A percentile compares a stretch with the other conserved stretches of the same genome.
Evolutionary conservation across 2,329 filamentous ascomycete genomes (phyloP).

Genomic region (Rutstroemia sp.): DNA sequence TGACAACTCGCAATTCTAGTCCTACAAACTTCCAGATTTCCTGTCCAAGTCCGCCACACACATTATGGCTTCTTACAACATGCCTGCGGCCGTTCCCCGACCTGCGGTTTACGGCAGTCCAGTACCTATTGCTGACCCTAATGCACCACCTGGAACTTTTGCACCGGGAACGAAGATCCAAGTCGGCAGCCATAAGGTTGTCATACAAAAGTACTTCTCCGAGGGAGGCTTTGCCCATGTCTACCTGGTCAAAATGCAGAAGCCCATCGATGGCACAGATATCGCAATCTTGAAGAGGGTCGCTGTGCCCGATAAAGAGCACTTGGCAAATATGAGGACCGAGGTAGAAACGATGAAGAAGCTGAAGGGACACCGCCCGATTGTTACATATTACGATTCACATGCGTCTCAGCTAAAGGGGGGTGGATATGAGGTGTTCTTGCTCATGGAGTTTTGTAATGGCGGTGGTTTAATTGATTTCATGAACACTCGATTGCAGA

Average conservation of each 20-base stretch:
- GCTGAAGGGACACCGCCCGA: slow-evolving; percentile 89
- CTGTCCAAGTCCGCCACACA: slow-evolving; percentile 12
- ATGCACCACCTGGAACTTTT: slow-evolving; percentile 76
- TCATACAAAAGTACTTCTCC: slow-evolving; percentile 95
- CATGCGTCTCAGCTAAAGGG: slow-evolving; percentile 90
- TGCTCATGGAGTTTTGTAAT: slow-evolving; percentile 96
- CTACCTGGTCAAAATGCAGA: slow-evolving; percentile 84
- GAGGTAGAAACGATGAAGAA: slow-evolving; percentile 99
- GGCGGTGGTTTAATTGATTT: slow-evolving; percentile 97
- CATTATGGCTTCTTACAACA: slow-evolving; percentile 37
- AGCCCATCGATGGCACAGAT: slow-evolving; percentile 35
- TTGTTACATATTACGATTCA: slow-evolving; percentile 97
- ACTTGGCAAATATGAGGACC: slow-evolving; percentile 90
- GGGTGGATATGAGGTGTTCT: slow-evolving; percentile 93
- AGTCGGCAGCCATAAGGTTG: slow-evolving; percentile 83
- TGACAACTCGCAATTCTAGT: slow-evolving; percentile 17
- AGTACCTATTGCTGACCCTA: slow-evolving; percentile 33
- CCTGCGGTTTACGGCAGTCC: slow-evolving; percentile 39
- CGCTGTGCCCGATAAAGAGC: slow-evolving; percentile 91
- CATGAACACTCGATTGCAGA: slow-evolving; percentile 97
- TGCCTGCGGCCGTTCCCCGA: slow-evolving; percentile 33
- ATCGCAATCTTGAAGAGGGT: slow-evolving; percentile 57
- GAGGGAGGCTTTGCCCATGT: slow-evolving; percentile 98
- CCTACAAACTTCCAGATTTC: slow-evolving; percentile 13
- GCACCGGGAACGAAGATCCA: slow-evolving; percentile 92